These are phyloP conservation scores for Trichoderma asperellum DNA, from an alignment of 2,329 filamentous ascomycete genomes.

Conservation along the genomic window DNA sequence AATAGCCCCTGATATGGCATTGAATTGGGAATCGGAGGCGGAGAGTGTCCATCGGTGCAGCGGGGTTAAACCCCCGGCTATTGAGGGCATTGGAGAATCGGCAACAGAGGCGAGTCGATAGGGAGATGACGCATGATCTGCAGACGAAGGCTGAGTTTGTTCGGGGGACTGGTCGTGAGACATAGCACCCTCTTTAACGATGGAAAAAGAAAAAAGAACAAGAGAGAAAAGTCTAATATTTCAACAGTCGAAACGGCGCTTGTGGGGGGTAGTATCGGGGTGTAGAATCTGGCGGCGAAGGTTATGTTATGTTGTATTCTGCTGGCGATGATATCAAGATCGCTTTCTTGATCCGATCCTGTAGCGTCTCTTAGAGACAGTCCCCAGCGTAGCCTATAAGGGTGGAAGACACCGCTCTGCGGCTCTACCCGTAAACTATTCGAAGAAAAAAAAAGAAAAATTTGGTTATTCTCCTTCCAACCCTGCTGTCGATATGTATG, in stretches of 20 bases:
- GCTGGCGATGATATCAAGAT: conserved; percentile 15
- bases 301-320: background rate
- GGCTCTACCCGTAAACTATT: background rate
- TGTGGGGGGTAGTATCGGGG: background rate
- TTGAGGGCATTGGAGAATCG: conserved; percentile 41
- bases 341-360: background rate
- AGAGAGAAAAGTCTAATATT: background rate
- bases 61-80: conserved; percentile 43
- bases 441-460: background rate
- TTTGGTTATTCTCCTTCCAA: background rate
- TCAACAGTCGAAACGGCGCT: background rate
- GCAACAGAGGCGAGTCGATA: conserved; percentile 40
- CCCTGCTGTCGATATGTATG: background rate
- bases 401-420: conserved; percentile 19
- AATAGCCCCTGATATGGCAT: conserved; percentile 83
- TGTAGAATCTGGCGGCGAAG: background rate
- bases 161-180: conserved; percentile 55
- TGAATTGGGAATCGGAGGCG: conserved; percentile 68
- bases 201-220: background rate
- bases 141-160: conserved; percentile 39
- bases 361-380: background rate
- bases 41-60: conserved; percentile 60
- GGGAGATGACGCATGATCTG: conserved; percentile 45
- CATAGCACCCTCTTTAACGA: conserved; percentile 41
- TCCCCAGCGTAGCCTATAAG: conserved; percentile 14